Percentiles rank a stretch among this genome's conserved stretches.
Conservation (phyloP, 148 eudicot species). For the Agrostemma githago region DNA sequence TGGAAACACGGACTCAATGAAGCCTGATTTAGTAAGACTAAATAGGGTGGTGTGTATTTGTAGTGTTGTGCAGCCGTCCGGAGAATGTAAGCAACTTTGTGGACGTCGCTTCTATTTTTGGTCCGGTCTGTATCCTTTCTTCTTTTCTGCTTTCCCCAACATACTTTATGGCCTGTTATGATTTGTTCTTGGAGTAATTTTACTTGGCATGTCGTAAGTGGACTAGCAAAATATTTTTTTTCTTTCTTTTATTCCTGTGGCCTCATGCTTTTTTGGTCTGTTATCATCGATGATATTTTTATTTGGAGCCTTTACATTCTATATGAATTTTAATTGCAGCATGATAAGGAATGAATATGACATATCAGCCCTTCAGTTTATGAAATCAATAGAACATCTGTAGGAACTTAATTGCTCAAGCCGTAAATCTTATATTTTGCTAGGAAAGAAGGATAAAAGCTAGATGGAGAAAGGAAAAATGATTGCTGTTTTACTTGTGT, state of each 20-base stretch:
- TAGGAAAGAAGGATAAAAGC: not conserved
- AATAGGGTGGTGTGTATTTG: slow-evolving; percentile 4
- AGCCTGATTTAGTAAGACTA: not conserved
- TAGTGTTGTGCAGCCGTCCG: slow-evolving; percentile 75
- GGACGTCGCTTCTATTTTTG: slow-evolving; percentile 56
- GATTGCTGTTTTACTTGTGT: not conserved
- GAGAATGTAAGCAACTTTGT: slow-evolving; percentile 77
- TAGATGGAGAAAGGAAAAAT: not conserved
- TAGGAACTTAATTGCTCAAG: not conserved
- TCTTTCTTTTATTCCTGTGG: not conserved
- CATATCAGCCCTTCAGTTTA: not conserved
- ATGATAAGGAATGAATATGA: not conserved
- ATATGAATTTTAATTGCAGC: not conserved
- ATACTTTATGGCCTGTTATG: not conserved
- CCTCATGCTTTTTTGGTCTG: not conserved
- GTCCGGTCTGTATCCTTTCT: slow-evolving; percentile 47
- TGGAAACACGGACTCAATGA: too few relatives aligned
- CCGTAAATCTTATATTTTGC: not conserved
- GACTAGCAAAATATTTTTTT: not conserved
- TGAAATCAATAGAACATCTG: not conserved
- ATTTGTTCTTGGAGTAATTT: not conserved
- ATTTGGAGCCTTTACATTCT: too few relatives aligned
- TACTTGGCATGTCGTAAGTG: not conserved
- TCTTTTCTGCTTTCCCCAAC: not conserved
- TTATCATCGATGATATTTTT: not conserved